Base-by-base conservation (phyloP, 2,329 filamentous ascomycete genomes). In the Aureobasidium melanogenum region DNA sequence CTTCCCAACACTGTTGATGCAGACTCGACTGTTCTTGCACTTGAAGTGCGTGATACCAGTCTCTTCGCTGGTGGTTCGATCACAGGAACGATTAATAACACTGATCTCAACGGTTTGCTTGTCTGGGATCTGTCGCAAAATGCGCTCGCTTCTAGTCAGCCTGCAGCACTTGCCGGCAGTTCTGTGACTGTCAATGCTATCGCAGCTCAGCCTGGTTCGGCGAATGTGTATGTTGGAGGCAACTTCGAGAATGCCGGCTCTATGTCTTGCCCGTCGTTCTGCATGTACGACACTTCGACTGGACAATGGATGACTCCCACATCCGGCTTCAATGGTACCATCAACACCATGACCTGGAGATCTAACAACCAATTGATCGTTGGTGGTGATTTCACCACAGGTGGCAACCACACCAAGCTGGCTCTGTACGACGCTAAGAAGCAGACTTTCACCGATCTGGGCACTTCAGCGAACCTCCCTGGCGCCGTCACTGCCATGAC, bases 41-140 rank as follows among this genome's bases (percentile, higher is more conserved):
- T 97, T 64, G 86, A 84, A 19, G 76, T 89, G 15, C 78, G 85
- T 47, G 82, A 80, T 14, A 83, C 86, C 62, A 82, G 83, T 22
- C 80, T 97, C 4, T 97, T 87, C 69, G 91, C 89, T 26, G 94
- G 93, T 67, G 95, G 94, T 24, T 82, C 82, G 43, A 77, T 99
- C 46, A 87, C 84, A 26, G 94, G 93, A 50, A 84, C 76, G 1
- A 78, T 93, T 47, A 81, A 83, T 57, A 81, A 81, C 32, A 82
- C 78, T 24, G 75, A 75, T 17, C 77, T 97, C 56, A 84, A 81
- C 63, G 94, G 93, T 2, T 77, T 99, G 15, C 76, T 97, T 36
- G 82, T 88, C 0, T 97, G 94, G 73, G 85, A 97, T 70, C 79
- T 99, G 17, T 77, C 77, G 2, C 81, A 78, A 51, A 83, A 82